A percentile compares a stretch with the other conserved stretches of the same genome.
phyloP scores from a whole-genome alignment of 345 rosid species.

The Gynandropsis gynandra region DNA sequence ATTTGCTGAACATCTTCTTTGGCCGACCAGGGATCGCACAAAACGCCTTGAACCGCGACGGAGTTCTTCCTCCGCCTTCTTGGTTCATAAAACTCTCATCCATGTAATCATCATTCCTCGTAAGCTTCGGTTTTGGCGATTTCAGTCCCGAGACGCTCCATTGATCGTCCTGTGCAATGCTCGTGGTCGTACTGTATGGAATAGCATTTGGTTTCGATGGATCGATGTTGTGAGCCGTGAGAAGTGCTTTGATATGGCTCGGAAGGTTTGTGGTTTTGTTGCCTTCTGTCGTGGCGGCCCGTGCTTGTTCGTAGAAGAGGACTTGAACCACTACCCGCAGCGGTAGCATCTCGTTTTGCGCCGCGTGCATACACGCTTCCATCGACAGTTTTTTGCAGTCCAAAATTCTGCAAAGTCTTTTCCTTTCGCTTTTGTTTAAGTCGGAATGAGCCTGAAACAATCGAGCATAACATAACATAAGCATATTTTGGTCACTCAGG shows the following conservation, averaged over 20 bases:
- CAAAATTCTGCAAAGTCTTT: constrained; percentile 65
- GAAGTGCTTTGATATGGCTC: constrained; percentile 75
- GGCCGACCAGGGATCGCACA: constrained; percentile 65
- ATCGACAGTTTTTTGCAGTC: constrained; percentile 94
- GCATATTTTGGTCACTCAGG: too few species aligned
- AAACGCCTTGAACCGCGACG: constrained; percentile 62
- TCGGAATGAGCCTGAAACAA: constrained; percentile 65
- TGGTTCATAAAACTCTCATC: constrained; percentile 50
- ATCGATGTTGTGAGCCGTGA: constrained; percentile 62
- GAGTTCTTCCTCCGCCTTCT: constrained; percentile 52
- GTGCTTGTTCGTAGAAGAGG: constrained; percentile 89
- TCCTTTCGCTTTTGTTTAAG: constrained; percentile 76
- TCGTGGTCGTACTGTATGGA: constrained; percentile 58
- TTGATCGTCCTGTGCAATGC: constrained; percentile 64
- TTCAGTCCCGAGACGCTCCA: constrained; percentile 96
- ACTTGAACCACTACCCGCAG: constrained; percentile 93
- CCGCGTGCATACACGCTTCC: constrained; percentile 98
- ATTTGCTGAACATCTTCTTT: constrained; percentile 52
- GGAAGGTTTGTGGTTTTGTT: constrained; percentile 72
- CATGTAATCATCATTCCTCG: constrained; percentile 58
- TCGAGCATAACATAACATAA: too few species aligned
- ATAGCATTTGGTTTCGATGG: constrained; percentile 57
- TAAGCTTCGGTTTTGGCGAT: constrained; percentile 63
- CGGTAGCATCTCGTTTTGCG: constrained; percentile 86
- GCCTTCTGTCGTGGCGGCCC: constrained; percentile 53